A percentile compares a stretch with the other conserved stretches of the same genome.
Evolutionary conservation across 495 filamentous ascomycete species (phyloP).

Genomic region (Entonaema liquescens): DNA sequence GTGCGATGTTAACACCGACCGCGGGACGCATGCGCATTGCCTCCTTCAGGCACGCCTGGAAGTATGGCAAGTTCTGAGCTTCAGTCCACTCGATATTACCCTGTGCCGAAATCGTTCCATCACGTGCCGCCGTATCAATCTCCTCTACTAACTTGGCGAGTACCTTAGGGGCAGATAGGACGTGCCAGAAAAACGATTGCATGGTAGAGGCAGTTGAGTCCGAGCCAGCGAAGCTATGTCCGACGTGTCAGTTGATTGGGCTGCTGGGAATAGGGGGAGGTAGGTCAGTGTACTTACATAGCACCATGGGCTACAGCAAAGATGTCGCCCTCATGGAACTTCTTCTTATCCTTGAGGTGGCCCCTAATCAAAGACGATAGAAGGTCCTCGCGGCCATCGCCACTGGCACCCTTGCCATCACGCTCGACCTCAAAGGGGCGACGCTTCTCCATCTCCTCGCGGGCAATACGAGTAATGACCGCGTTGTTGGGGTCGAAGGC

Average conservation of each 20-base stretch:
- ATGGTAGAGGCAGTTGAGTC: conserved; percentile 70
- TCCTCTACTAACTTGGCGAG: conserved; percentile 56
- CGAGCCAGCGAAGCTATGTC: conserved; percentile 63
- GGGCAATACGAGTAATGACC: conserved; percentile 60
- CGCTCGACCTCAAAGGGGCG: conserved; percentile 56
- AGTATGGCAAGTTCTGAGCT: conserved; percentile 61
- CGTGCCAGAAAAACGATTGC: conserved; percentile 63
- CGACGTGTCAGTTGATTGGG: conserved; percentile 5
- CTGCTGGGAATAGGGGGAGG: background rate
- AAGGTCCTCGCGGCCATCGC: conserved; percentile 59
- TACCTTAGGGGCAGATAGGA: conserved; percentile 55
- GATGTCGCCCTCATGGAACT: conserved; percentile 60
- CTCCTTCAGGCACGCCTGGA: conserved; percentile 74
- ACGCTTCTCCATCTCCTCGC: conserved; percentile 57
- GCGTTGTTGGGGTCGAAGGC: conserved; percentile 56
- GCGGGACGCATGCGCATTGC: conserved; percentile 72
- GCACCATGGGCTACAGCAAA: conserved; percentile 64
- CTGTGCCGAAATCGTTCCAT: conserved; percentile 50
- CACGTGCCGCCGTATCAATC: conserved; percentile 52
- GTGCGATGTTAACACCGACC: conserved; percentile 63
- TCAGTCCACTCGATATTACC: conserved; percentile 58
- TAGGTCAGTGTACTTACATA: conserved; percentile 50
- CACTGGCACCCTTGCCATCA: conserved; percentile 48
- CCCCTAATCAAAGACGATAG: conserved; percentile 58
- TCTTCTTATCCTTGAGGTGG: conserved; percentile 56